Conservation (phyloP, 2,329 filamentous ascomycete species). For the Exophiala aquamarina region DNA sequence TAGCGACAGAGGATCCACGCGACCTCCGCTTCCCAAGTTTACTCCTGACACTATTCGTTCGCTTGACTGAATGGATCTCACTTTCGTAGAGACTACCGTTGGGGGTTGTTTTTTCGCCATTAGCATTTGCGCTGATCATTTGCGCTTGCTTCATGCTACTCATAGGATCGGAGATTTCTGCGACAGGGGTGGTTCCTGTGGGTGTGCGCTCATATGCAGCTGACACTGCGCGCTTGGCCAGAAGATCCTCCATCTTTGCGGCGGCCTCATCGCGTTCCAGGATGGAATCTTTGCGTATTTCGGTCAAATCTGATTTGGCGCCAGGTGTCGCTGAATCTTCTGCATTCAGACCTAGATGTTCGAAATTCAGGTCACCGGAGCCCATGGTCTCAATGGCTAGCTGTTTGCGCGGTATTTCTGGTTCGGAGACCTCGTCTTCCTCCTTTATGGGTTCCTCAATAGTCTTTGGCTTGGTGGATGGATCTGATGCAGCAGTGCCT, state of each 20-base stretch:
- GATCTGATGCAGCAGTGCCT: constrained; percentile 34
- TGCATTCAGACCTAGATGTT: constrained; percentile 72
- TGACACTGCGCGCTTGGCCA: constrained; percentile 60
- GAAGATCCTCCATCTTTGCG: constrained; percentile 59
- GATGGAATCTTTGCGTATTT: constrained; percentile 39
- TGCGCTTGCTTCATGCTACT: constrained; percentile 27
- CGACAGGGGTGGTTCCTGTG: constrained; percentile 40
- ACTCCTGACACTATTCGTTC: constrained; percentile 68
- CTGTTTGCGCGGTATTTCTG: constrained; percentile 58
- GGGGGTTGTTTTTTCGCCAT: constrained; percentile 64
- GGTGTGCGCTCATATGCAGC: constrained; percentile 56
- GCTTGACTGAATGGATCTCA: constrained; percentile 56
- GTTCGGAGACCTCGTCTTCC: constrained; percentile 35
- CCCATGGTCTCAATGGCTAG: constrained; percentile 86
- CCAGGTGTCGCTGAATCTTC: constrained; percentile 29
- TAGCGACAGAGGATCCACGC: constrained; percentile 77
- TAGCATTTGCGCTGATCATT: constrained; percentile 35
- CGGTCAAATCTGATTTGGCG: constrained; percentile 35
- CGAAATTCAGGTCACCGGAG: constrained; percentile 82
- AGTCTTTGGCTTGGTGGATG: constrained; percentile 30
- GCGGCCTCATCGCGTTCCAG: constrained; percentile 51
- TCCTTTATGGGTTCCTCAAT: constrained; percentile 30
- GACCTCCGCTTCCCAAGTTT: constrained; percentile 66
- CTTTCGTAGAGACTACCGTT: constrained; percentile 65
- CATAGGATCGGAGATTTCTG: constrained; percentile 39